These are phyloP conservation scores for Candida yuanshanica DNA, from an alignment of 805 yeast species.

Conservation along the genomic window DNA sequence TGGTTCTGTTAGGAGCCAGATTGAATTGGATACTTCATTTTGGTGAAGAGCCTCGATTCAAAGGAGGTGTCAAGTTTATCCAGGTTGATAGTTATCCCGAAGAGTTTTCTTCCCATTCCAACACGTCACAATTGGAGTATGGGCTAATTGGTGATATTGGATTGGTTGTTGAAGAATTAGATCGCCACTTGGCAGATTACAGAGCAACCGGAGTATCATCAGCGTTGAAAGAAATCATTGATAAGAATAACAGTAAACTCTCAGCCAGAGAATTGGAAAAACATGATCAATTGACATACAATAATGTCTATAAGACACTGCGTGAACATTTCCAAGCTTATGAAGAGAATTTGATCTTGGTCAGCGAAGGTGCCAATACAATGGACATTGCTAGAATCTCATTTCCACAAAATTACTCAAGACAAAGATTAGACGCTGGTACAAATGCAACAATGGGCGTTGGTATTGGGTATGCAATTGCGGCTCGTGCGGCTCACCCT, in stretches of 20 bases:
- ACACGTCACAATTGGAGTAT: slow-evolving; percentile 22
- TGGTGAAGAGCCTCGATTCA: slow-evolving; percentile 54
- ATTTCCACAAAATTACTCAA: slow-evolving; percentile 47
- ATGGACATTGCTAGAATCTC: slow-evolving; percentile 67
- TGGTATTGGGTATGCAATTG: slow-evolving; percentile 65
- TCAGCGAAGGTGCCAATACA: slow-evolving; percentile 73
- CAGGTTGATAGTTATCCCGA: slow-evolving; percentile 52
- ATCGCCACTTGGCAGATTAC: slow-evolving; percentile 22
- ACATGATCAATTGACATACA: slow-evolving; percentile 35
- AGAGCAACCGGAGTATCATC: slow-evolving; percentile 28
- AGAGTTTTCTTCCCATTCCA: slow-evolving; percentile 43
- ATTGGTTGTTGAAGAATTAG: slow-evolving; percentile 34
- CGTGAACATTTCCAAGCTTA: slow-evolving; percentile 32
- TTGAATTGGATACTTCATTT: slow-evolving; percentile 71
- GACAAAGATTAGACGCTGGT: slow-evolving; percentile 61
- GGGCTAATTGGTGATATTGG: slow-evolving; percentile 55
- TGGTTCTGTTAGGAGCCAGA: slow-evolving; percentile 58
- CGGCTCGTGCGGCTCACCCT: slow-evolving; percentile 46
- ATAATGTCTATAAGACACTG: slow-evolving; percentile 46
- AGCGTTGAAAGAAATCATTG: slow-evolving; percentile 24
- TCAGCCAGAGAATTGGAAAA: slow-evolving; percentile 27
- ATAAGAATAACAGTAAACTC: slow-evolving; percentile 28
- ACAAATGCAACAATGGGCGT: slow-evolving; percentile 78
- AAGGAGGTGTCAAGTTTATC: slow-evolving; percentile 39
- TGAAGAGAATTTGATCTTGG: slow-evolving; percentile 33